Base-by-base conservation (phyloP, 148 eudicot species). In the Dianthus caryophyllus region DNA sequence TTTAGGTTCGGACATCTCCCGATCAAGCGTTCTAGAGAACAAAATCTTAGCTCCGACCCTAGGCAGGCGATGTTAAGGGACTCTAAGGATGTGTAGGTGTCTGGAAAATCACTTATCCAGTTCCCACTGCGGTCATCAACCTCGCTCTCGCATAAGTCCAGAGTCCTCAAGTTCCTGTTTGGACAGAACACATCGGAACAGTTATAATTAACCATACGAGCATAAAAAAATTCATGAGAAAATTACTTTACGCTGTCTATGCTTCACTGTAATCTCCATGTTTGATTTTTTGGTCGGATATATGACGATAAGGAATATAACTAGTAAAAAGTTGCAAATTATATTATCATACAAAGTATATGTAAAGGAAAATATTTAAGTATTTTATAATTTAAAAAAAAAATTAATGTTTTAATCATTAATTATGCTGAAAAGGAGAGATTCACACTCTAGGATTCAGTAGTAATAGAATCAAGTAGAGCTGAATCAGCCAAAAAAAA, bases 31-130 rank as follows among this genome's bases (percentile, higher is more conserved):
- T 94, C 97, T 29, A 94, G 76, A 31, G 93, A 85, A 47, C 93
- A 74, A 57, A 81, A 83, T 59, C 86, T 81, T 50, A 90, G 83
- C 80, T 94, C 99, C 2, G 99, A 86, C 48, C 31, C 56, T 25
- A 94, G 79, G 78, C 97, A 94, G 39, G 99, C 69, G 5, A 90
- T 84, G 75, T 88, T 94, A n/a, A 94, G 88, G 5, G 96, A 84
- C 21, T 83, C 96, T 63, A 90, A 60, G 14, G 96, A 86, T 9
- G 99, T 88, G 62, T 46, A 86, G 15, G 73, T 64, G 56, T 88
- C 96, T 18, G 99, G 99, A 30, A 94, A 94, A 72, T 86, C 85
- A 76, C 87, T 86, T 43, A 90, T 79, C 99, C 99, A 90, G 68
- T 88, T 85, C 57, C 99, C 97, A 71, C 89, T 85, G n/a, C 79